Percentiles rank a stretch among this genome's conserved stretches.
These are phyloP conservation scores for Populus hybrid DNA, from an alignment of 441 rosid species.

Conservation along the genomic window DNA sequence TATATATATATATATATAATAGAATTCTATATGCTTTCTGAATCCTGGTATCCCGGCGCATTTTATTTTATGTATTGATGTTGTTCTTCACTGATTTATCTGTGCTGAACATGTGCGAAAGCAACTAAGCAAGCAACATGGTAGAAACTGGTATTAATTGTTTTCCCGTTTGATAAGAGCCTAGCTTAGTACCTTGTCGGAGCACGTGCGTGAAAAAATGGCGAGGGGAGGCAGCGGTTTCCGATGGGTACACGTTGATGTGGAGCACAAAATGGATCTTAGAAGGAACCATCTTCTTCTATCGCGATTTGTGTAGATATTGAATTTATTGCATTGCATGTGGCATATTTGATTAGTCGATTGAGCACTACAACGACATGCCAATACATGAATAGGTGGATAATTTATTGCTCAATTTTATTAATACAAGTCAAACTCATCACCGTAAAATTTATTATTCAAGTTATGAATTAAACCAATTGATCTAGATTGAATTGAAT, in stretches of 20 bases:
- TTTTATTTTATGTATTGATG: background rate
- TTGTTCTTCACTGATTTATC: background rate
- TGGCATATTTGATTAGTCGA: too few species aligned
- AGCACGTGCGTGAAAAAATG: background rate
- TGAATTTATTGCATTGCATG: too few species aligned
- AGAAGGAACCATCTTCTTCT: too few species aligned
- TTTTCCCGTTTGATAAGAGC: background rate
- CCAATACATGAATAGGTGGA: too few species aligned
- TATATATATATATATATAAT: too few species aligned
- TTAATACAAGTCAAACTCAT: too few species aligned
- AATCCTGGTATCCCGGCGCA: background rate
- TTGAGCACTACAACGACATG: too few species aligned
- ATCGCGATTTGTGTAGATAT: too few species aligned
- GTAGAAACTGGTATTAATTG: background rate
- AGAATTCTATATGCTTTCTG: background rate
- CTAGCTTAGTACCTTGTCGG: background rate
- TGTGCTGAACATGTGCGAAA: background rate
- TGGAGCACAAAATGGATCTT: background rate
- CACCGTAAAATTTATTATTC: accelerated
- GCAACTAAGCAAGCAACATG: background rate
- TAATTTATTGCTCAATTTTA: too few species aligned
- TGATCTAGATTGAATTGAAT: too few species aligned
- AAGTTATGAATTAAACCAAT: accelerated
- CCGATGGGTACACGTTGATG: background rate
- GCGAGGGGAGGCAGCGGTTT: background rate